Base-by-base conservation (phyloP, 352 stramenopile species). In the Globisporangium lucens region DNA sequence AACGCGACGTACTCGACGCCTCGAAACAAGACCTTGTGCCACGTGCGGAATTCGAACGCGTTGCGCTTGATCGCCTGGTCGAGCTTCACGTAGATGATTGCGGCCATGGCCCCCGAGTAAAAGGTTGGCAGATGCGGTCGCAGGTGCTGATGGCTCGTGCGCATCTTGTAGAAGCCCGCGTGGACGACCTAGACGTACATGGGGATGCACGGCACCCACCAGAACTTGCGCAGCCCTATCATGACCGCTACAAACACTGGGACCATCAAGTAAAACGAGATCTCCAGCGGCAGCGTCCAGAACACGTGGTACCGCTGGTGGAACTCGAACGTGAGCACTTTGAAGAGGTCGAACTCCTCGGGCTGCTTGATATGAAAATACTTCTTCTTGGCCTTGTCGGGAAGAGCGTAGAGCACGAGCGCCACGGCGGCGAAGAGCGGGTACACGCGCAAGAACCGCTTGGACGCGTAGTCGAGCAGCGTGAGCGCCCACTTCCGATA, bases 381-480 rank as follows among this genome's bases (percentile, higher is more conserved):
- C 15, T 29, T 68, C 2, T 59, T 51, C 59, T 78, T 55, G 47
- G 68, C 56, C 9, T 77, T 69, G 24, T 64, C 64, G 4, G 80
- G 73, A 10, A 87, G 56, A 9, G 76, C 24, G 13, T 56, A 73
- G 20, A 83, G 38, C 7, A 78, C 36, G 17, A 77, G 56, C 4
- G 76, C 79, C 8, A 72, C 65, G 47, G 73, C 2, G 22, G 63
- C 67, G 47, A 87, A 85, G 17, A 87, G 66, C 56, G 79, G 79
- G 52, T 87, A 85, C 9, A 87, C 79, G 33, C 77, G 77, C 15
- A 87, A 75, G 55, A 87, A 80, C 1, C 77, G 79, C 55, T 83
- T 82, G 33, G 61, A 71, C 35, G 79, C 75, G 64, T 88, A 85
- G 67, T 85, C 77, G n/a, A 53, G 22, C 29, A 80, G 46, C 20